These are phyloP conservation scores for Periconia sp. DNA, from an alignment of 2,329 filamentous ascomycete species.

Conservation along the genomic window DNA sequence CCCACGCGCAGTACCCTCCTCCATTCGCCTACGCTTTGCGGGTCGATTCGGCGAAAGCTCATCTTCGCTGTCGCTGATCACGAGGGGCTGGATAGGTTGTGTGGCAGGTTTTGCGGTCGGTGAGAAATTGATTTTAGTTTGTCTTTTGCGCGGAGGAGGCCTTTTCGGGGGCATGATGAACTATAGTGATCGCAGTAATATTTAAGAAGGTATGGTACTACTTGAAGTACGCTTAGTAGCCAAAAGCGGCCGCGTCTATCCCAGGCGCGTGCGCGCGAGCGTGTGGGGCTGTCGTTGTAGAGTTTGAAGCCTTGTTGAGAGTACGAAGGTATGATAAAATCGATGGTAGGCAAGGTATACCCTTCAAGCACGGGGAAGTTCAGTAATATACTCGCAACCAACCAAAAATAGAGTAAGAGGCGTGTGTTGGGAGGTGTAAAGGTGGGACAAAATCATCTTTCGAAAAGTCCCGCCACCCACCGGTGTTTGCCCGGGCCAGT, in stretches of 20 bases:
- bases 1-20: conserved; percentile 12
- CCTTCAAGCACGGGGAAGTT: too few species aligned
- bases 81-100: conserved; percentile 31
- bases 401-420: too few species aligned
- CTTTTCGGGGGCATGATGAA: conserved; percentile 27
- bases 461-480: too few species aligned
- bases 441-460: not conserved
- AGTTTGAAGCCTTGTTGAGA: too few species aligned
- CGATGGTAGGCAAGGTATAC: too few species aligned
- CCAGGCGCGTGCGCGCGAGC: too few species aligned
- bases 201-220: not conserved
- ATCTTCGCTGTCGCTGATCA: conserved; percentile 16
- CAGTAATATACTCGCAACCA: too few species aligned
- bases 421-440: too few species aligned
- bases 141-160: conserved; percentile 31
- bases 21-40: conserved; percentile 24
- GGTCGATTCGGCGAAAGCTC: conserved; percentile 26
- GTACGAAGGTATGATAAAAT: too few species aligned
- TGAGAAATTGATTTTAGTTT: conserved; percentile 48
- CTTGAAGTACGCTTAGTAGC: not conserved
- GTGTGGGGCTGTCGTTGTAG: too few species aligned
- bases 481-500: too few species aligned
- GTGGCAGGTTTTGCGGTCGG: conserved; percentile 46
- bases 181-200: not conserved
- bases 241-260: not conserved